Percentiles rank a stretch among this genome's conserved stretches.
Conservation (phyloP, 352 stramenopile genomes). For the Globisporangium megalacanthum region DNA sequence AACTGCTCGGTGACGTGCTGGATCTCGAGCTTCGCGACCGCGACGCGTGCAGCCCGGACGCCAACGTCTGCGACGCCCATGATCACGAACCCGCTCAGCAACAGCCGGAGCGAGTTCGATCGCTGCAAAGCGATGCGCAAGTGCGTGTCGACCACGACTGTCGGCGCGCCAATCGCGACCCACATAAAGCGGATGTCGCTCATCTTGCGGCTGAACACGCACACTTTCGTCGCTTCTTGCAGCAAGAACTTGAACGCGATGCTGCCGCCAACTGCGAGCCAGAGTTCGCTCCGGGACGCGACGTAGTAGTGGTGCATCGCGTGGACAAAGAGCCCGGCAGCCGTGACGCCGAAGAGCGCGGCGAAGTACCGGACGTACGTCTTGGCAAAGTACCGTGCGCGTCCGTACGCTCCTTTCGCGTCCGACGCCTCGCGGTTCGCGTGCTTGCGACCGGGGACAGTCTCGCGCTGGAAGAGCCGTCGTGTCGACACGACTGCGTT, state of each 20-base stretch:
- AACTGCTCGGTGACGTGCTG: background rate
- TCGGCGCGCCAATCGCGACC: conserved; percentile 16
- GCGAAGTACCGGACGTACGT: conserved; percentile 1
- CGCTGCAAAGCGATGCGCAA: conserved; percentile 16
- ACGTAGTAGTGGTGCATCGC: background rate
- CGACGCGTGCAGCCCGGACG: conserved; percentile 19
- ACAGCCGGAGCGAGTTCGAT: conserved; percentile 1
- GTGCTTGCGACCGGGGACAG: background rate
- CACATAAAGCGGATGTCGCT: conserved; percentile 17
- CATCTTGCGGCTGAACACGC: conserved; percentile 13
- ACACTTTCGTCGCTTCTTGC: conserved; percentile 17
- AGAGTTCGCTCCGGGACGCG: background rate
- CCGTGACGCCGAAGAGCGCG: background rate
- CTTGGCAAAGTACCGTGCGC: conserved; percentile 1
- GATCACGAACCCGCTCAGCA: conserved; percentile 10
- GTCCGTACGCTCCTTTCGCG: background rate
- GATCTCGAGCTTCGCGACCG: conserved; percentile 10
- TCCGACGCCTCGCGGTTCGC: background rate
- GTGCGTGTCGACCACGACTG: conserved; percentile 25
- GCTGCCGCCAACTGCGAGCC: background rate
- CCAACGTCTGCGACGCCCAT: conserved; percentile 21
- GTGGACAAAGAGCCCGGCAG: conserved; percentile 1
- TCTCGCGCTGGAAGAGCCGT: conserved; percentile 4
- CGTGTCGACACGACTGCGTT: conserved; percentile 2
- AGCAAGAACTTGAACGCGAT: conserved; percentile 16